Conservation (phyloP, 306 rosid species). For the Cicer yamashitae region DNA sequence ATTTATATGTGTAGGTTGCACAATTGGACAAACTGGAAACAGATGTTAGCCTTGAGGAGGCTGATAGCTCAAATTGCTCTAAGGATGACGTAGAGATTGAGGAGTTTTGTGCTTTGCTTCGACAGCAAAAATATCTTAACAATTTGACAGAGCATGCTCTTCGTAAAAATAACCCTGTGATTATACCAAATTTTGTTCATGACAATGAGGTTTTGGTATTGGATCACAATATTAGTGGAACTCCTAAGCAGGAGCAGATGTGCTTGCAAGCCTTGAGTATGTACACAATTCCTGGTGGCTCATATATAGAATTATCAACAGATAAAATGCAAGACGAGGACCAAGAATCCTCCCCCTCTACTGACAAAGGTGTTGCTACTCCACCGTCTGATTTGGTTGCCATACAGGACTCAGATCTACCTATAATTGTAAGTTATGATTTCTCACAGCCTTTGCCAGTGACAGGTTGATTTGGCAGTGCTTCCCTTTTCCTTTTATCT, state of each 20-base stretch:
- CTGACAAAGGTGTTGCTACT: constrained; percentile 53
- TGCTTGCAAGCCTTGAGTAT: constrained; percentile 88
- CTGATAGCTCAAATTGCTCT: constrained; percentile 56
- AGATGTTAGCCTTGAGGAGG: constrained; percentile 54
- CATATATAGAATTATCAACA: constrained; percentile 58
- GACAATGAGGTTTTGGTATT: constrained; percentile 57
- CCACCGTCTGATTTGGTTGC: constrained; percentile 49
- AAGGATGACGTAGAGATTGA: constrained; percentile 59
- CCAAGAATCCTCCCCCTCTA: constrained; percentile 53
- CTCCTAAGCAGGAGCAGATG: constrained; percentile 71
- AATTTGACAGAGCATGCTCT: constrained; percentile 86
- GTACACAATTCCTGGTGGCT: constrained; percentile 62
- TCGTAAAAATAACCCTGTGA: constrained; percentile 79
- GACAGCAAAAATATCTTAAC: constrained; percentile 74
- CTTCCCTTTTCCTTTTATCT: constrained; percentile 21
- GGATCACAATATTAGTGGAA: constrained; percentile 59
- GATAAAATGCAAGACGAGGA: constrained; percentile 59
- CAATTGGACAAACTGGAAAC: constrained; percentile 66
- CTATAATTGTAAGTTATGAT: constrained; percentile 67
- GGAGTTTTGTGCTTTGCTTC: constrained; percentile 65
- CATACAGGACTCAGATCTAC: constrained; percentile 63
- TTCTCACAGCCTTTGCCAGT: neutral
- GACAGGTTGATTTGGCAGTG: constrained; percentile 29
- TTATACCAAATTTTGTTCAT: constrained; percentile 70
- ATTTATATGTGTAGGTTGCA: constrained; percentile 72